Evolutionary conservation across 148 eudicot species (phyloP).

Genomic region (Cornus florida): DNA sequence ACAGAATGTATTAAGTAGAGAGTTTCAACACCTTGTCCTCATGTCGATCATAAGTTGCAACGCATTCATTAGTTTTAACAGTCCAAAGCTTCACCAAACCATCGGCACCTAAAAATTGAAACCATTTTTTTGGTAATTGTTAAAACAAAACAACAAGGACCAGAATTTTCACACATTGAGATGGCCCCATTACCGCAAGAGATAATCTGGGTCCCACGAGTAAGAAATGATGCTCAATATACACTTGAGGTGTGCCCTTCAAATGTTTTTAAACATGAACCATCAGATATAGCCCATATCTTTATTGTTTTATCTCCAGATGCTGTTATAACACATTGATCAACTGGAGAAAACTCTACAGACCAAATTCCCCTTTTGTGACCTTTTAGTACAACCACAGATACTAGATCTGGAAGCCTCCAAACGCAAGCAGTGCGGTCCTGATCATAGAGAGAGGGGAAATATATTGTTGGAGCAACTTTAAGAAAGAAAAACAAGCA

Average conservation of each 20-base stretch:
- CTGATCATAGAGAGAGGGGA: slow-evolving; percentile 35
- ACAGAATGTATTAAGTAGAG: not conserved
- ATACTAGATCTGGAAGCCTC: slow-evolving; percentile 87
- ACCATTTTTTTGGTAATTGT: not conserved
- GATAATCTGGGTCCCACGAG: slow-evolving; percentile 87
- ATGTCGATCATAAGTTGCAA: slow-evolving; percentile 92
- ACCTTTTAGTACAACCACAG: slow-evolving; percentile 68
- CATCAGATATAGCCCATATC: slow-evolving; percentile 90
- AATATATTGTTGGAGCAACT: not conserved
- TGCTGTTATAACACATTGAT: slow-evolving; percentile 87
- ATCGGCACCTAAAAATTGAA: slow-evolving; percentile 72
- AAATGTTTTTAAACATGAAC: slow-evolving; percentile 90
- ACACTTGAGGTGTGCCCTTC: slow-evolving; percentile 97
- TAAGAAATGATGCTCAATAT: slow-evolving; percentile 72
- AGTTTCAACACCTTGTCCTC: slow-evolving; percentile 70
- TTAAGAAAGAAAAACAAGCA: not conserved
- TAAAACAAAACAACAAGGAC: not conserved
- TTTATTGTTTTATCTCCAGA: slow-evolving; percentile 95
- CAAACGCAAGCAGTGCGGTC: slow-evolving; percentile 92
- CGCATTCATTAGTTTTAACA: slow-evolving; percentile 75
- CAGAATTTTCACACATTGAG: not conserved
- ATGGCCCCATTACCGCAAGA: slow-evolving; percentile 66
- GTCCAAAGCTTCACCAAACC: slow-evolving; percentile 95
- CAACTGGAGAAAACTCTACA: slow-evolving; percentile 97
- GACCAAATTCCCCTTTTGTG: slow-evolving; percentile 96